Conservation (phyloP, 2,329 filamentous ascomycete genomes). For the Exophiala alcalophila region DNA sequence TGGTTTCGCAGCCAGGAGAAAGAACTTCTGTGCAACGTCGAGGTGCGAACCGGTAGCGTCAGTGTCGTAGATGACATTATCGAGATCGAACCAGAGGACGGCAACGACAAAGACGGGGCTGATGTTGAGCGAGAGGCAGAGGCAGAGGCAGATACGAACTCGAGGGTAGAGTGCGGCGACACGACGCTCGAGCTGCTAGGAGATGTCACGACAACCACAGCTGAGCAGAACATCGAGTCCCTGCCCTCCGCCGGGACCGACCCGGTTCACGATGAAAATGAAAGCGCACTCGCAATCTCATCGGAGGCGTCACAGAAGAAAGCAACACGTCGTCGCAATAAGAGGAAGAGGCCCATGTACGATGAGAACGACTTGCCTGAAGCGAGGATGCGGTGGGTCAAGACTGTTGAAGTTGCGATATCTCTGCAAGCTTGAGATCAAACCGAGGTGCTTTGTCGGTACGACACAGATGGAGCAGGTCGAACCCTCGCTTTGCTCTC, state of each 20-base stretch:
- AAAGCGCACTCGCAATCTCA: conserved; percentile 19
- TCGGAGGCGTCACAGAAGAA: conserved; percentile 21
- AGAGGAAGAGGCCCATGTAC: conserved; percentile 32
- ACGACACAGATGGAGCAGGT: no score
- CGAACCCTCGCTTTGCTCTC: no score
- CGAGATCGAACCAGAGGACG: conserved; percentile 35
- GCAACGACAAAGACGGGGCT: conserved; percentile 29
- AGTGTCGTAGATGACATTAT: conserved; percentile 61
- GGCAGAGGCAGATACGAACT: conserved; percentile 13
- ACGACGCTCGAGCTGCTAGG: conserved; percentile 28
- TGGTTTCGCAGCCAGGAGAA: conserved; percentile 53
- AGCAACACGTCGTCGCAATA: conserved; percentile 32
- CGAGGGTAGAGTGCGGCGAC: conserved; percentile 24
- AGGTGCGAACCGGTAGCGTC: conserved; percentile 55
- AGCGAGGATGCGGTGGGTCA: conserved; percentile 46
- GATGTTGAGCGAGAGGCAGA: conserved; percentile 22
- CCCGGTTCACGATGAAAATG: conserved; percentile 3
- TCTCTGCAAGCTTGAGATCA: conserved; percentile 34
- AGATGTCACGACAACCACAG: conserved; percentile 11
- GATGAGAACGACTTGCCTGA: conserved; percentile 41
- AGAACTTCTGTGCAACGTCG: conserved; percentile 49
- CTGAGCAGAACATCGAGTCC: conserved; percentile 2
- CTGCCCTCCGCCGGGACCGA: background rate
- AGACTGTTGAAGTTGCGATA: conserved; percentile 47
- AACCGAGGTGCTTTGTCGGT: background rate